Percentiles rank a stretch among this genome's conserved stretches.
Evolutionary conservation across 441 rosid genomes (phyloP).

Genomic region (Lepidium campestre): DNA sequence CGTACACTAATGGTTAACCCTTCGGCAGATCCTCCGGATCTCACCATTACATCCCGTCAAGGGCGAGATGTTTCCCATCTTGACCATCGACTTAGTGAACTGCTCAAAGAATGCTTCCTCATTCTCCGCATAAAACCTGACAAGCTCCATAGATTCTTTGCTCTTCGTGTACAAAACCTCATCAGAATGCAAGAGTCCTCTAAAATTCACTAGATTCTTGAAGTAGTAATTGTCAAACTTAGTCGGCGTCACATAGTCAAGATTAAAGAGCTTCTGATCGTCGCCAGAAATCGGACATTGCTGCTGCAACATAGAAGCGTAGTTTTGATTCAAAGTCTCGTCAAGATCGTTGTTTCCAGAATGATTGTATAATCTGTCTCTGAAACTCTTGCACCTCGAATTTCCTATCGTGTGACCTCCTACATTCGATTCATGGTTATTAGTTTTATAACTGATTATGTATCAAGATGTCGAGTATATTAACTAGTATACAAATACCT

Average conservation of each 20-base stretch:
- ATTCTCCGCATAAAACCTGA: conserved; percentile 39
- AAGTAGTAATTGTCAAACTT: conserved; percentile 44
- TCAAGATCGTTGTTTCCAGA: conserved; percentile 37
- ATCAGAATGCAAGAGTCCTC: conserved; percentile 50
- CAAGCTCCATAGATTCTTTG: conserved; percentile 35
- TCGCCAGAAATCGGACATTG: conserved; percentile 34
- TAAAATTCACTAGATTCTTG: conserved; percentile 25
- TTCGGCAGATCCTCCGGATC: conserved; percentile 48
- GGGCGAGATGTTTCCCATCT: conserved; percentile 61
- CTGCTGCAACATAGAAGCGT: conserved; percentile 26
- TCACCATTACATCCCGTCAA: conserved; percentile 47
- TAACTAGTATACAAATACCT: conserved; percentile 31
- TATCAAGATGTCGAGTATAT: not conserved
- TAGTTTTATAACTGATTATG: not conserved
- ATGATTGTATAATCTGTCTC: conserved; percentile 62
- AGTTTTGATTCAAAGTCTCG: conserved; percentile 29
- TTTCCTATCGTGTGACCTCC: conserved; percentile 88
- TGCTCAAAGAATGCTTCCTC: conserved; percentile 53
- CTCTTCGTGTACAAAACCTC: conserved; percentile 44
- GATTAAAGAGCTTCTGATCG: conserved; percentile 23
- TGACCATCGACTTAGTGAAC: conserved; percentile 52
- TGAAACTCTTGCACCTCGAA: conserved; percentile 64
- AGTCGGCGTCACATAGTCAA: conserved; percentile 34
- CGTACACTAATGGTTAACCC: conserved; percentile 36
- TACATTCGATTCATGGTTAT: conserved; percentile 18